Conservation (phyloP, 805 yeast species). For the Candida endomychidarum region DNA sequence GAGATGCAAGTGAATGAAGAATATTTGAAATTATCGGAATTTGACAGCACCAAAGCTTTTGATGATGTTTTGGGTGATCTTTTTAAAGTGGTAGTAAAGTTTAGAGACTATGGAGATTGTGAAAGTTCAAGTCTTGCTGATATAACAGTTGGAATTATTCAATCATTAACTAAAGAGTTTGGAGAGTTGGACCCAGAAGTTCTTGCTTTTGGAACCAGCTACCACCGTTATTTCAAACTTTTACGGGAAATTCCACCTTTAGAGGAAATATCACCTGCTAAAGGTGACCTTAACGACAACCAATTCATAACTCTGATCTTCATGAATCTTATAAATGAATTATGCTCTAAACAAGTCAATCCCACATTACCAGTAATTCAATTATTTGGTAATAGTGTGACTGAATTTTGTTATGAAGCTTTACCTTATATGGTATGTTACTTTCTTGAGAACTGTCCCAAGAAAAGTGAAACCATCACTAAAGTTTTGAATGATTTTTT, state of each 20-base stretch:
- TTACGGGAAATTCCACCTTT: too few relatives aligned
- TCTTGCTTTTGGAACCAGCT: neutral
- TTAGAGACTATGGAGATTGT: neutral
- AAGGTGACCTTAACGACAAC: neutral
- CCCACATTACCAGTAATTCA: neutral
- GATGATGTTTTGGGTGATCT: slow-evolving; percentile 1
- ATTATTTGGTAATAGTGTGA: slow-evolving; percentile 1
- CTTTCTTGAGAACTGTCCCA: slow-evolving; percentile 6
- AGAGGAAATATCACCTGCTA: neutral
- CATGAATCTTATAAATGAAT: neutral
- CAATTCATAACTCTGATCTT: neutral
- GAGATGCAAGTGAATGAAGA: slow-evolving; percentile 4
- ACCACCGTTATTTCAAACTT: slow-evolving; percentile 1
- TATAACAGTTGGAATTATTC: slow-evolving; percentile 4
- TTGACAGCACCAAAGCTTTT: neutral
- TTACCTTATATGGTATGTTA: slow-evolving; percentile 12
- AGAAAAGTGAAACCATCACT: neutral
- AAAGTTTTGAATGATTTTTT: slow-evolving; percentile 4
- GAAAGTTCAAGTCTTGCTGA: slow-evolving; percentile 8
- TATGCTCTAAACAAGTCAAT: neutral
- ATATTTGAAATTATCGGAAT: neutral
- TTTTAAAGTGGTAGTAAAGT: neutral
- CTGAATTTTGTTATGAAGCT: neutral
- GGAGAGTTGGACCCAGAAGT: too few relatives aligned
- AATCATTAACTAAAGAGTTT: too few relatives aligned